Base-by-base conservation (phyloP, 148 eudicot species). In the Tetragonia tetragonoides region DNA sequence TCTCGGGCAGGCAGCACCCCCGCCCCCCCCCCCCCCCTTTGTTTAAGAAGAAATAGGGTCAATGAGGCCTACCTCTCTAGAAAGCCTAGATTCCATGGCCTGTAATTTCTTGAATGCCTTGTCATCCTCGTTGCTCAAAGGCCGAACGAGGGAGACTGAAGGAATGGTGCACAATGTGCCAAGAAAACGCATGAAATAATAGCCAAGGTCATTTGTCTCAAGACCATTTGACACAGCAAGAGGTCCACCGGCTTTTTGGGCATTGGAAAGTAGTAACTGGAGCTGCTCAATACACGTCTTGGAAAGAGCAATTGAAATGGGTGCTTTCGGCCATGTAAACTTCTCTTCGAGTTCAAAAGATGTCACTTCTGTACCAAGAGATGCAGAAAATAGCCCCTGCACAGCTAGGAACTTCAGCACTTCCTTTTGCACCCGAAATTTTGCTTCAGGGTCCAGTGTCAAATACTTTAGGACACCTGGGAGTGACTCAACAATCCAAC, bases 351-450 rank as follows among this genome's bases (percentile, higher is more conserved):
- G 75, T 78, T 96, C 98, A 82, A 96, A 96, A 78, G 99, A 96
- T 72, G 98, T 96, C 68, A 96, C 91, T 83, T 96, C 97, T 37
- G 98, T 88, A 61, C 98, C 99, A 76, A 93, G 93, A 76, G 99
- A 90, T 12, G 99, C 89, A 77, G 97, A 93, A 79, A 96, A 96
- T 75, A 96, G 80, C 24, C 99, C 99, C 83, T 96, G 99, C 74
- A 96, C 99, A 66, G 99, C 90, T 69, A 96, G 79, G 78, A 96
- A 96, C 85, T 96, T 96, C 87, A 93, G 72, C 77, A 93, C 88
- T 89, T 93, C 98, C 84, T 90, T 92, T 77, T 96, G 95, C 42
- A 91, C 91, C 77, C 89, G 87, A 61, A 83, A 86, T 77, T 81
- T 93, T 20, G 90, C 87, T 67, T 93, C 97, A 66, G 84, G 87